Base-by-base conservation (phyloP, 2,329 filamentous ascomycete species). In the Pseudogymnoascus sp. region DNA sequence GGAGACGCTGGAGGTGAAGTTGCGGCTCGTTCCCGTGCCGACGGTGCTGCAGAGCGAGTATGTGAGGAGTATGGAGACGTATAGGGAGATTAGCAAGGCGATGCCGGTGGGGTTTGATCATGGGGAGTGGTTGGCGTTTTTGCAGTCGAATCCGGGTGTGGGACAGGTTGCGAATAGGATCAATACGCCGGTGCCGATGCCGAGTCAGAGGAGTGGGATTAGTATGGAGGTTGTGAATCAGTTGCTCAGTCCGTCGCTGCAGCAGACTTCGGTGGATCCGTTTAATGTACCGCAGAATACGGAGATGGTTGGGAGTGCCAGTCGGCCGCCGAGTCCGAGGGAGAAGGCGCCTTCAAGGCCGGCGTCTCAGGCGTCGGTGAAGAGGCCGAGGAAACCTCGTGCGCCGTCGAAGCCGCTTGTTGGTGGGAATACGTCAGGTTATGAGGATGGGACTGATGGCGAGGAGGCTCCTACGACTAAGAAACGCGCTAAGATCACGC, bases 1-100 rank as follows among this genome's bases (percentile, higher is more conserved):
- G 69, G 93, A 97, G 76, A 97, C 90, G 0, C 78, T 99, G 64
- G 95, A 99, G 77, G 93, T 99, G 68, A 96, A 89, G 74, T 81
- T 99, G 65, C 92, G 91, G 72, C 81, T 99, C 63, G 88, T 92
- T 1, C 88, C 88, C 14, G 88, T 96, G 3, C 79, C 84, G 5
- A 79, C 79, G 3, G 64, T 81, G 34, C 74, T 83, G 66, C 83
- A 86, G 72, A 83, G 78, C 66, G 83, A 87, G 74, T 86, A 85
- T 68, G 72, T 83, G 43, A 81, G 81, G 68, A 85, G 78, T 65
- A 84, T 86, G 80, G 83, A 84, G 68, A 82, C 79, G 64, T 83
- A 86, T 68, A 80, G 83, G 46, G 83, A 82, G 67, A 70, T 84
- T 63, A 87, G 82, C 73, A 81, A 81, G 66, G 74, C 80, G 28